Evolutionary conservation across 345 rosid genomes (phyloP), one percentile per base, ranked within the genome.

Genomic region (Eucalyptus tenuipes): DNA sequence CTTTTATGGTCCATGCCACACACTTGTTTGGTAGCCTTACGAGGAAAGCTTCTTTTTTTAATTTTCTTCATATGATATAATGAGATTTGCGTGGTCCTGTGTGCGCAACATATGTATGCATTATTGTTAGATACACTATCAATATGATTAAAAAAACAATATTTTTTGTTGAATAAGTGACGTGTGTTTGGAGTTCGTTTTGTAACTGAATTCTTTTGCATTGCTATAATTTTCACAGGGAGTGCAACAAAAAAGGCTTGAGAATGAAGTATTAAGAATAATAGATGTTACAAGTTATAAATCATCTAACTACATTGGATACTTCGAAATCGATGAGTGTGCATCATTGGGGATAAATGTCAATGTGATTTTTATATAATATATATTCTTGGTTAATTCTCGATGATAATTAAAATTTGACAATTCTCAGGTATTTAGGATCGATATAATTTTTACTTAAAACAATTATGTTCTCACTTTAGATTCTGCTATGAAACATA

Each of bases 381-480:
- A 27, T 27, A 13, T 29, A 29, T 8, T 52, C 25, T 52, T 20
- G 25, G 25, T 61, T 29, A 29, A 61, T 29, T 61, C 18, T 61
- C 0, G 71, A 61, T 61, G 71, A 29, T 29, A 13, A 61, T 13
- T 7, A 29, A 13, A 29, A 64, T n/a, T 64, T 12, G 8, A 61
- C 17, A n/a, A n/a, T n/a, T 64, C 16, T 15, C 40, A 7, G 8
- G 33, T 64, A n/a, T n/a, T 4, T n/a, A 64, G 75, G 37, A n/a
- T 64, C 0, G 6, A 64, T 14, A 4, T n/a, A 14, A 33, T 64
- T 3, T 64, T n/a, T 0, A 64, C 37, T n/a, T n/a, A 64, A n/a
- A n/a, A n/a, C 37, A 2, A 7, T 64, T n/a, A 7, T 64, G 37
- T 18, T 37, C 22, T 71, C 45, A 18, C 27, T 37, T 37, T 37